Base-by-base conservation (phyloP, 2,329 filamentous ascomycete species). In the Sporothrix luriei region DNA sequence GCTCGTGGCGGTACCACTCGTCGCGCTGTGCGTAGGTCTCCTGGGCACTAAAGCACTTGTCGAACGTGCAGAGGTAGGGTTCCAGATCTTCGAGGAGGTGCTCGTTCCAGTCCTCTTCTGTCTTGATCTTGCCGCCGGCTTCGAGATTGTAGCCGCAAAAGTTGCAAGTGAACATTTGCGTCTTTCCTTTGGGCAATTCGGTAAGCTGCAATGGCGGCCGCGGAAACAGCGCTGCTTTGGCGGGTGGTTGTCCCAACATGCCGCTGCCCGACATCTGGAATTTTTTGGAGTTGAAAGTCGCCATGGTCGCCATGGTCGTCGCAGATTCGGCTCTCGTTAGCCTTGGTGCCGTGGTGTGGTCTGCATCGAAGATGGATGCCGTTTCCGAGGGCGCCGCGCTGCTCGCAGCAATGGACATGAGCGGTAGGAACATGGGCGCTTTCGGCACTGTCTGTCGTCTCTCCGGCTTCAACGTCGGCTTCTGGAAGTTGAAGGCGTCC, bases 1-100 rank as follows among this genome's bases (percentile, higher is more conserved):
- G 57, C 51, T 73, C 71, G 19, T 73, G 72, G 0, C 71, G 69
- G 40, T 72, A 73, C 72, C 72, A 73, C 19, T 72, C 72, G n/a
- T 73, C 72, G 0, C 66, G 57, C 11, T 68, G 71, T 1, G 69
- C 49, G 16, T 72, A 73, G 0, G 70, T 73, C 48, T 70, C 70
- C 11, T 69, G 72, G 10, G 69, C 72, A 29, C 70, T 72, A 33
- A 71, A 72, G 65, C 72, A 73, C 33, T 69, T 68, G 52, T 73
- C 72, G 38, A 72, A 72, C 0, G 72, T 73, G 66, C 72, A 73
- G 13, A 73, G 24, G 13, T 73, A 72, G 1, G 72, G 72, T 57
- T 72, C 72, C 55, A 73, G 14, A n/a, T 72, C 72, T 33, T 69
- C 57, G 10, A 73, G 59, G 9, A 72, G 21, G 38, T 73, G 72